These are phyloP conservation scores for Candida hungchunana DNA, from an alignment of 805 yeast genomes.

Conservation along the genomic window DNA sequence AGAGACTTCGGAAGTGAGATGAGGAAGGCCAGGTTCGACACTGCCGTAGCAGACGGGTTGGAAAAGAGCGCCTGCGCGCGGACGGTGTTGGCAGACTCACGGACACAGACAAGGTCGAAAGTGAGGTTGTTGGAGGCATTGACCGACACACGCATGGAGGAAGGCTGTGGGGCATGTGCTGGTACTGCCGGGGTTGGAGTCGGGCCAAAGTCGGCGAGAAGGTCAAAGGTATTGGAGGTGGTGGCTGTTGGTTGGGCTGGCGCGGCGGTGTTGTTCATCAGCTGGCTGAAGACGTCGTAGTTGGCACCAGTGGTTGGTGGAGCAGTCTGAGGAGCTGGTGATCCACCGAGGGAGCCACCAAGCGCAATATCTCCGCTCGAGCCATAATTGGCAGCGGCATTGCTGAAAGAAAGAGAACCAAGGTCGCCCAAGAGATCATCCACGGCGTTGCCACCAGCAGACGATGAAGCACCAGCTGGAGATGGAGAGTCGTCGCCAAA, in stretches of 20 bases:
- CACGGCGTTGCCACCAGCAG: conserved; percentile 32
- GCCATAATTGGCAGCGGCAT: conserved; percentile 33
- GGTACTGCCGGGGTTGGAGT: conserved; percentile 8
- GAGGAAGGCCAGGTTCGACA: conserved; percentile 52
- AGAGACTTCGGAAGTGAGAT: conserved; percentile 70
- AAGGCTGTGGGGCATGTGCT: not conserved
- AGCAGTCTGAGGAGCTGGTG: conserved; percentile 28
- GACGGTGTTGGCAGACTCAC: conserved; percentile 35
- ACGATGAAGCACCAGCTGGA: conserved; percentile 1
- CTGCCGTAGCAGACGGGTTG: conserved; percentile 41
- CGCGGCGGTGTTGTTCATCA: conserved; percentile 19
- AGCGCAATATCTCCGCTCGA: conserved; percentile 49
- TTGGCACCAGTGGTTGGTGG: conserved; percentile 22
- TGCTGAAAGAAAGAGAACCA: conserved; percentile 48
- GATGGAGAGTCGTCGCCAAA: conserved; percentile 48
- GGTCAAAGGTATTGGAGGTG: conserved; percentile 16
- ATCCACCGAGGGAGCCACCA: conserved; percentile 20
- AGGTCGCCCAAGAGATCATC: conserved; percentile 74
- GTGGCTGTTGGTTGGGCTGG: conserved; percentile 14
- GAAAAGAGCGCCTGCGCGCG: conserved; percentile 47
- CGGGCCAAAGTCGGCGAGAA: conserved; percentile 20
- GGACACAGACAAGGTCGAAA: conserved; percentile 41
- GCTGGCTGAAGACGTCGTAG: conserved; percentile 24
- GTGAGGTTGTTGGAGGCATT: conserved; percentile 43
- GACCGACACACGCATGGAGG: conserved; percentile 33